These are phyloP conservation scores for Saccharum hybrid DNA, from an alignment of 202 grass and related monocot species.

Conservation along the genomic window DNA sequence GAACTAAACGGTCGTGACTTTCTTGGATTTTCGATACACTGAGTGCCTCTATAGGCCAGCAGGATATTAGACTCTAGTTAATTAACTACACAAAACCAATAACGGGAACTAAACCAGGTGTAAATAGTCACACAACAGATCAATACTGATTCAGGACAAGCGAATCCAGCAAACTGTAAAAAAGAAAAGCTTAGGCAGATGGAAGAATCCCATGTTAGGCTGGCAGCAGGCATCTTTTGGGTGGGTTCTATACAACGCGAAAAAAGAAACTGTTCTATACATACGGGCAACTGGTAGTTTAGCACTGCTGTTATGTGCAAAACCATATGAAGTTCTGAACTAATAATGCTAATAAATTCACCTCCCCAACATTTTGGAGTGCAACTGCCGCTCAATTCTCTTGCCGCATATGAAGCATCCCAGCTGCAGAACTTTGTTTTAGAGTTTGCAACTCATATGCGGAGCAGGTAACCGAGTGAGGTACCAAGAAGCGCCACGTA, in stretches of 20 bases:
- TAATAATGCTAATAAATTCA: conserved; percentile 32
- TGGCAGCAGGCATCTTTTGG: conserved; percentile 36
- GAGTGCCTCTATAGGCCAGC: not conserved
- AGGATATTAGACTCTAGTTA: not conserved
- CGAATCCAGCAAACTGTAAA: conserved; percentile 24
- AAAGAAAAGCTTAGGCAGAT: not conserved
- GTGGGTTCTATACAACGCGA: conserved; percentile 55
- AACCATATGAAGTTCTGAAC: conserved; percentile 37
- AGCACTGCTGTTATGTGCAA: conserved; percentile 45
- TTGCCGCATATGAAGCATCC: conserved; percentile 15
- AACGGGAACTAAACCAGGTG: not conserved
- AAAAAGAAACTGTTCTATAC: conserved; percentile 53
- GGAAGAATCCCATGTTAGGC: conserved; percentile 36
- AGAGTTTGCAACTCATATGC: conserved; percentile 48
- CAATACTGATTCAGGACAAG: not conserved
- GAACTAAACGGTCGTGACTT: not conserved
- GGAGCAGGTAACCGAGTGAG: conserved; percentile 73
- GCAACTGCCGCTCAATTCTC: conserved; percentile 28
- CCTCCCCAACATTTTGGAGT: conserved; percentile 15
- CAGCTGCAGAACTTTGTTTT: conserved; percentile 14
- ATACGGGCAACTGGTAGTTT: conserved; percentile 28
- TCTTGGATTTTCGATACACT: not conserved
- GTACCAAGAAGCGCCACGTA: conserved; percentile 79
- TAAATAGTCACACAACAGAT: not conserved
- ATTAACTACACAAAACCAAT: not conserved